Base-by-base conservation (phyloP, 805 yeast genomes). In the Ogataea zsoltii region DNA sequence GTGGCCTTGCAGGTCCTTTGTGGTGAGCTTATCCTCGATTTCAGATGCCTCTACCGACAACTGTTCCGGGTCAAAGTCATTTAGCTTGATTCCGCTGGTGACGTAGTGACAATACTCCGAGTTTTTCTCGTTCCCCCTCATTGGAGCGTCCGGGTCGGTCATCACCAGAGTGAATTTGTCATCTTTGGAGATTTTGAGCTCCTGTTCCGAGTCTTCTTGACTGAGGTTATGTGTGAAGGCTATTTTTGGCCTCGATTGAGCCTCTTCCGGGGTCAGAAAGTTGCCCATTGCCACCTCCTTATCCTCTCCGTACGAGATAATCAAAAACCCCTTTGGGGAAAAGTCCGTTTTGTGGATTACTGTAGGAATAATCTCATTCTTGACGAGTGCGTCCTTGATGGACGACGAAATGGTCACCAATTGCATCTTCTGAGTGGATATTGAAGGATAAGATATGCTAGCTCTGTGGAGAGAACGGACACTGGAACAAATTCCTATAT, bases 121-220 rank as follows among this genome's bases (percentile, higher is more conserved):
- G 95, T 96, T 89, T 62, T 82, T 88, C 60, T 83, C 80, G 63
- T 90, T 96, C 2, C 77, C 74, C 55, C 81, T 76, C 3, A 90
- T 78, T 12, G 97, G 97, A 7, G 97, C 97, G 70, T 90, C 97
- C 1, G 97, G 97, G 65, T 90, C 97, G 7, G 97, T 91, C 53
- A 90, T 55, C 2, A 87, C 86, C 53, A 91, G 68, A 10, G 94
- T 80, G 68, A 85, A 90, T 41, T 75, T 67, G 53, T 81, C 84
- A 19, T 72, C 64, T 18, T 65, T 55, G 13, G 68, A 58, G 31
- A 76, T 67, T 50, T 70, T 73, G 51, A 73, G 56, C 29, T 71
- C 73, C 7, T 37, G n/a, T 12, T 33, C 15, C 34, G 75, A 74
- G 11, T 44, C 41, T 31, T 70, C 68, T 14, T 58, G 50, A 34